These are phyloP conservation scores for Phialocephala sp. DNA, from an alignment of 2,329 filamentous ascomycete genomes.

Conservation along the genomic window DNA sequence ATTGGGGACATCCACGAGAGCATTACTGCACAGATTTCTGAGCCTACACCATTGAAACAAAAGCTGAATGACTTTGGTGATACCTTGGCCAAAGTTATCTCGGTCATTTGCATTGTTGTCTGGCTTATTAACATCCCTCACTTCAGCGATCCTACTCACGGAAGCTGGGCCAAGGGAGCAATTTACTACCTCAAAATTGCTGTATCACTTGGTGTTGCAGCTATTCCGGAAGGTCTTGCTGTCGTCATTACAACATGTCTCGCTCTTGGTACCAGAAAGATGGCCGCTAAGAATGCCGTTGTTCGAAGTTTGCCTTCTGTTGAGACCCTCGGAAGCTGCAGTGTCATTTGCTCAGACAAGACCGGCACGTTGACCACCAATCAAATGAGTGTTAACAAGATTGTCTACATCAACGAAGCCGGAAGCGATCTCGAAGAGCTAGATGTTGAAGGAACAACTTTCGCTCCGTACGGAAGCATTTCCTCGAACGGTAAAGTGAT, in stretches of 20 bases:
- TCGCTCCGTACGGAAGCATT: constrained; percentile 81
- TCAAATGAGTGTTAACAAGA: constrained; percentile 97
- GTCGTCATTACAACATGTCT: constrained; percentile 99
- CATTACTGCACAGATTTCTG: constrained; percentile 96
- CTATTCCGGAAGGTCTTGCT: constrained; percentile 95
- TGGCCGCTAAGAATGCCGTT: constrained; percentile 98
- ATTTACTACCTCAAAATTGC: constrained; percentile 99
- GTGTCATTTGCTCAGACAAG: constrained; percentile 99
- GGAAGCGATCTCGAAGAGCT: constrained; percentile 82
- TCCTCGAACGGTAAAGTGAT: constrained; percentile 70
- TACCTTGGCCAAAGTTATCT: constrained; percentile 95
- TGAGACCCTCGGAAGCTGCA: constrained; percentile 97
- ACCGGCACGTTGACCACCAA: constrained; percentile 98
- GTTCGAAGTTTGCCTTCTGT: constrained; percentile 96
- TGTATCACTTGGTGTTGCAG: constrained; percentile 95
- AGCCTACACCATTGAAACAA: constrained; percentile 96
- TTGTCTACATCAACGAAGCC: constrained; percentile 79
- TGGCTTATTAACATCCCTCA: constrained; percentile 99
- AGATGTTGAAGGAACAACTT: constrained; percentile 91
- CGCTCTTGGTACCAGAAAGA: constrained; percentile 94
- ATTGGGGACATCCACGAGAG: constrained; percentile 99
- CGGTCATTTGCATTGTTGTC: constrained; percentile 92
- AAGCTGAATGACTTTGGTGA: constrained; percentile 99
- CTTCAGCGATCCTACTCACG: constrained; percentile 93
- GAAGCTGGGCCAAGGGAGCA: constrained; percentile 92